Evolutionary conservation across 805 yeast genomes (phyloP).

Genomic region (Lipomyces yamanashiensis): DNA sequence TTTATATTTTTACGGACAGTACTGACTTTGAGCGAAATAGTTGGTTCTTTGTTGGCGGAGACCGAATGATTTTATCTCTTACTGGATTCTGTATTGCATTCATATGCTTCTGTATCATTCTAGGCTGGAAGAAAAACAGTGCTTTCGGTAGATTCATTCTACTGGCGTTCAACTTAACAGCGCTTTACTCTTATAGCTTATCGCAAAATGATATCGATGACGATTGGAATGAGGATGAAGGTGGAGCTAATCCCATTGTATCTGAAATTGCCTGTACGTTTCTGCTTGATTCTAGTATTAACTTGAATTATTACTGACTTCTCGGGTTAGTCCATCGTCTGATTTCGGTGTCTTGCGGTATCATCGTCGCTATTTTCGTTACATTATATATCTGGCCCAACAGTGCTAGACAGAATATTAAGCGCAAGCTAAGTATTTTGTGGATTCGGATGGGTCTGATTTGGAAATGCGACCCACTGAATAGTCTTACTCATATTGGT

Average conservation of each 20-base stretch:
- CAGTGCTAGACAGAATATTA: conserved; percentile 71
- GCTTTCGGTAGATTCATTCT: conserved; percentile 59
- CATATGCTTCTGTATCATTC: conserved; percentile 58
- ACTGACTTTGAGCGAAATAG: conserved; percentile 7
- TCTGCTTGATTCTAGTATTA: neutral
- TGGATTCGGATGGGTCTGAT: conserved; percentile 82
- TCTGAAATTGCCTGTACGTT: conserved; percentile 62
- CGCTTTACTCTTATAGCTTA: conserved; percentile 73
- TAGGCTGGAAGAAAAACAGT: conserved; percentile 64
- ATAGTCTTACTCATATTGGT: conserved; percentile 32
- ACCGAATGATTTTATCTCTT: conserved; percentile 58
- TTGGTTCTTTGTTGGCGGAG: conserved; percentile 65
- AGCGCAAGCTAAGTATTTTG: conserved; percentile 65
- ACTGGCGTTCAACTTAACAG: conserved; percentile 77
- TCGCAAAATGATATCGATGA: conserved; percentile 58
- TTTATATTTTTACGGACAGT: conserved; percentile 55
- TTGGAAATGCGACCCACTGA: conserved; percentile 79
- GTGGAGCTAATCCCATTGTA: conserved; percentile 70
- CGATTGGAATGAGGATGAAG: conserved; percentile 62
- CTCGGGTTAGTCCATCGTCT: conserved; percentile 60
- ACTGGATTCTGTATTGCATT: conserved; percentile 51
- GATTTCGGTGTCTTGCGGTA: conserved; percentile 71
- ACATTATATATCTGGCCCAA: conserved; percentile 61
- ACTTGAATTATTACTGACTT: neutral
- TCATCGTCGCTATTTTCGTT: conserved; percentile 73